Percentiles rank a stretch among this genome's conserved stretches.
Conservation (phyloP, 1,284 basidiomycete species). For the Kalmanozyma brasiliensis region DNA sequence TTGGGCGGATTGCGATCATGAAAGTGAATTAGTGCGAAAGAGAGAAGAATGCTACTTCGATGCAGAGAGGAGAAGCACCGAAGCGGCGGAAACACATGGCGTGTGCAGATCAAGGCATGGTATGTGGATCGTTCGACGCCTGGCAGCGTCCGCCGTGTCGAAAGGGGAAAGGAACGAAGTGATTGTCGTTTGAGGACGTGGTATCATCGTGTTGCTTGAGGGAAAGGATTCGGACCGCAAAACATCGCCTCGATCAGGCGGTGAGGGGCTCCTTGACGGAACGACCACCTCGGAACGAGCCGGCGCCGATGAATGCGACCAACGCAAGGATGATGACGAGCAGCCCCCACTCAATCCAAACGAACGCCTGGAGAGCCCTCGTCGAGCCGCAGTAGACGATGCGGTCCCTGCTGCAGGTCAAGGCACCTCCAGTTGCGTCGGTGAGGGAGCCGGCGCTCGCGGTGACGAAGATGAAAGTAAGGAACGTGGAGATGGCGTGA, state of each 20-base stretch:
- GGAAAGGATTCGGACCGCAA: neutral
- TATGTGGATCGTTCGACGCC: too few species aligned
- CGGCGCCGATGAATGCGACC: constrained; percentile 57
- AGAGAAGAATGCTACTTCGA: too few species aligned
- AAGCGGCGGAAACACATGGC: too few species aligned
- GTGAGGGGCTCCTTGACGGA: constrained; percentile 64
- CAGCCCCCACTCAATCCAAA: constrained; percentile 64
- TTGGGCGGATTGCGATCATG: too few species aligned
- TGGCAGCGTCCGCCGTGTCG: too few species aligned
- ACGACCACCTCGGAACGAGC: constrained; percentile 66
- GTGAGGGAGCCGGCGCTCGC: constrained; percentile 63
- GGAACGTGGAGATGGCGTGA: constrained; percentile 59
- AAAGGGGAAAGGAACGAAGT: too few species aligned
- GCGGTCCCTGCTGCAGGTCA: constrained; percentile 26
- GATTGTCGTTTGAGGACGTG: constrained; percentile 7
- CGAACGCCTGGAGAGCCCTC: constrained; percentile 64
- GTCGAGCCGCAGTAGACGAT: constrained; percentile 61
- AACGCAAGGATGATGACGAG: constrained; percentile 60
- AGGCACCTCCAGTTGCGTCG: constrained; percentile 45
- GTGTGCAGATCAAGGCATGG: too few species aligned
- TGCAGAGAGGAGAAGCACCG: too few species aligned
- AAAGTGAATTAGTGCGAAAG: too few species aligned
- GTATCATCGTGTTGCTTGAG: constrained; percentile 29
- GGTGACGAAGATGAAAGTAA: constrained; percentile 65
- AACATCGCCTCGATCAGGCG: constrained; percentile 2